Evolutionary conservation across 495 filamentous ascomycete species (phyloP).

Genomic region (Tuber microsphaerosporum): DNA sequence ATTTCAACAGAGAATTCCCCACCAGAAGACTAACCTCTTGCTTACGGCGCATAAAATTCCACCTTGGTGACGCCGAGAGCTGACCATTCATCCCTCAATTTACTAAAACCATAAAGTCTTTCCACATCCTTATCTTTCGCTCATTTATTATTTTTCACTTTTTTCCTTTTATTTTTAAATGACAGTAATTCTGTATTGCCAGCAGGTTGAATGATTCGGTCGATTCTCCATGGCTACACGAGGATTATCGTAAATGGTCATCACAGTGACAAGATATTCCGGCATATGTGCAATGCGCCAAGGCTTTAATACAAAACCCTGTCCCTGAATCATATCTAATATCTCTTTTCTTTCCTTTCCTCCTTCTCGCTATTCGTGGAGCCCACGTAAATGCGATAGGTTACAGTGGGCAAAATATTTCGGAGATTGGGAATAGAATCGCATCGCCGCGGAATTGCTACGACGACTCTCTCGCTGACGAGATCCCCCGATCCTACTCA

Average conservation of each 20-base stretch:
- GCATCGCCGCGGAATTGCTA: background rate
- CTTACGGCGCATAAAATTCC: background rate
- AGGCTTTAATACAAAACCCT: background rate
- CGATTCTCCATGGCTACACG: slow-evolving; percentile 3
- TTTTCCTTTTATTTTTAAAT: background rate
- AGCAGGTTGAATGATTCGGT: background rate
- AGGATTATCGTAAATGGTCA: background rate
- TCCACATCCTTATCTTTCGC: background rate
- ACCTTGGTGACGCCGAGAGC: background rate
- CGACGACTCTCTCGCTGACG: background rate
- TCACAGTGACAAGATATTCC: background rate
- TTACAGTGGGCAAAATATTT: background rate
- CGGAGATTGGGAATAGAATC: background rate
- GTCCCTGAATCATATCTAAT: background rate
- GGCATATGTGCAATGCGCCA: background rate
- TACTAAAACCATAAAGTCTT: background rate
- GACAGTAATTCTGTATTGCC: background rate
- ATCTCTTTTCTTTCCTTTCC: background rate
- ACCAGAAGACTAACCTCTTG: background rate
- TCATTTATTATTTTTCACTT: background rate
- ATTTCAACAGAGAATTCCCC: background rate
- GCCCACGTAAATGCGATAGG: background rate
- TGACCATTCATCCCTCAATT: background rate
- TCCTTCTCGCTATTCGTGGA: background rate
- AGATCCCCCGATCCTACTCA: background rate